Evolutionary conservation across 2,329 filamentous ascomycete genomes (phyloP), one percentile per base, ranked within the genome.

Genomic region (Trichophyton mentagrophytes): DNA sequence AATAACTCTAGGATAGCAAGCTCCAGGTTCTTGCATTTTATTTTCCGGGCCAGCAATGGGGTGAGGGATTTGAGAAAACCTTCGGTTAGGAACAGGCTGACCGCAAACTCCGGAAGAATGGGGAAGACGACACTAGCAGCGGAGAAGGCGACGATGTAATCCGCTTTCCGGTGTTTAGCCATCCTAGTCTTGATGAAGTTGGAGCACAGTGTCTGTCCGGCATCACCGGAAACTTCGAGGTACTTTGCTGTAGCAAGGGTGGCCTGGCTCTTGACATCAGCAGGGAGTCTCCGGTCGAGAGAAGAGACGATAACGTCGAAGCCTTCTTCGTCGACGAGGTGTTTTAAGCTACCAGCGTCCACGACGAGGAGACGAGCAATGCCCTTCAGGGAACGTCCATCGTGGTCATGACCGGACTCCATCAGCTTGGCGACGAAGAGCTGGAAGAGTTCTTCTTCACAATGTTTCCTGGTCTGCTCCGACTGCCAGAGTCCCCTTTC

Each of bases 101-200:
- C 81, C 1, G 86, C 89, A 49, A 89, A 81, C 60, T 86, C 82
- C 2, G 90, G 87, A 1, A 89, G 84, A 59, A 99, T 82, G 1
- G 93, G 91, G 70, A 99, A 99, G 7, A 95, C 83, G 22, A 86
- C 84, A 1, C 90, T 85, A 4, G 90, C 90, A n/a, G 91, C 90
- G 59, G 91, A 97, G 72, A 96, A 97, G 4, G 91, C 91, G 57
- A 93, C 80, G 60, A 96, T 89, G 66, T 95, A 84, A 72, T 95
- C 89, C 68, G 96, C 91, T 65, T 90, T 89, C 25, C 87, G 92
- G 59, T 85, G 85, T 64, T 86, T 85, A 66, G 82, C 76, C 15
- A 95, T 79, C 59, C 86, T 84, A 15, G 82, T 78, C 60, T 85
- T 85, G 70, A 96, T 88, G 71, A 93, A 92, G 3, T 82, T 81